phyloP scores from a whole-genome alignment of 441 rosid genomes.

The Populus hybrid region DNA sequence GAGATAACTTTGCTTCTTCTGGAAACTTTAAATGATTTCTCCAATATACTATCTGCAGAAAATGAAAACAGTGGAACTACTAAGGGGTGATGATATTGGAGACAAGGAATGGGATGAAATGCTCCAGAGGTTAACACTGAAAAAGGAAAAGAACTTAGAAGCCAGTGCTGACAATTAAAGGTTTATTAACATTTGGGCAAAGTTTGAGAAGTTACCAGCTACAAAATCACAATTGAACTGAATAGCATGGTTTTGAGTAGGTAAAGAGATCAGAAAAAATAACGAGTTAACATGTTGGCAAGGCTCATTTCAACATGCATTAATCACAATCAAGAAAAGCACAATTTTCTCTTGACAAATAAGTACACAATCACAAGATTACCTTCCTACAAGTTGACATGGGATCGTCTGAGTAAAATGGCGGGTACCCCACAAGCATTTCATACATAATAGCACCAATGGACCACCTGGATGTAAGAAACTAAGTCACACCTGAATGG shows the following conservation, averaged over 20 bases:
- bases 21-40: conserved; percentile 90
- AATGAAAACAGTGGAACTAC: conserved; percentile 3
- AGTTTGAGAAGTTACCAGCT: conserved; percentile 7
- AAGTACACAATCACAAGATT: neutral
- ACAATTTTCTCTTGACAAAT: neutral
- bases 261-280: neutral
- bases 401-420: conserved; percentile 93
- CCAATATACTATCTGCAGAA: conserved; percentile 89
- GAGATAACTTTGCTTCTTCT: conserved; percentile 83
- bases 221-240: neutral
- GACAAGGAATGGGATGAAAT: neutral
- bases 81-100: conserved; percentile 2
- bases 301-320: neutral
- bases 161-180: neutral
- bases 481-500: conserved; percentile 17
- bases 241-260: neutral
- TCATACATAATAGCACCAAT: conserved; percentile 99
- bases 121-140: neutral
- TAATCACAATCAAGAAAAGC: neutral
- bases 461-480: conserved; percentile 69
- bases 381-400: conserved; percentile 98
- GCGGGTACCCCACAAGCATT: conserved; percentile 97
- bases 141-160: neutral
- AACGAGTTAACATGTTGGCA: neutral
- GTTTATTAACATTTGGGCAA: neutral